These are phyloP conservation scores for Prunella vulgaris DNA, from an alignment of 257 asterid species.

Conservation along the genomic window DNA sequence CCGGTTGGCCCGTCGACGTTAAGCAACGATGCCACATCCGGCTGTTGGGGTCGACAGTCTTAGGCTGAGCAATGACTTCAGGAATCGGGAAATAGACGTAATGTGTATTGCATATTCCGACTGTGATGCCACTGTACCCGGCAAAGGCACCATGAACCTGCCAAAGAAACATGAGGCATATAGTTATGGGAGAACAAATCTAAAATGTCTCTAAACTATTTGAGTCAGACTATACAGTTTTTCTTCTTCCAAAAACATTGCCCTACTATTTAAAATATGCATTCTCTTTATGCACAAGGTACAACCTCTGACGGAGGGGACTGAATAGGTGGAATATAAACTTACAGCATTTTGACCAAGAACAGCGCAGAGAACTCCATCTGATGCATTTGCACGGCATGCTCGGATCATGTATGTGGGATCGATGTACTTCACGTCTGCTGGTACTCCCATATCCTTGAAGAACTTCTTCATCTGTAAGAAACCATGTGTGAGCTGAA, in stretches of 20 bases:
- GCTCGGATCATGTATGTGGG: conserved; percentile 99
- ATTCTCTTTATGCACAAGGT: too few relatives aligned
- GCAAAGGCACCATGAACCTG: conserved; percentile 99
- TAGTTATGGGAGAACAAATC: neutral
- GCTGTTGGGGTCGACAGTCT: conserved; percentile 73
- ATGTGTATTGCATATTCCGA: conserved; percentile 92
- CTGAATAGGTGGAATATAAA: neutral
- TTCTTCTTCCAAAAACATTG: neutral
- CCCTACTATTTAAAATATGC: neutral
- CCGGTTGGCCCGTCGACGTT: conserved; percentile 97
- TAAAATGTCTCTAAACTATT: neutral
- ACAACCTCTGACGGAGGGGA: neutral
- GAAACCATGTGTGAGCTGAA: conserved; percentile 5
- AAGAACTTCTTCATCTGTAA: conserved; percentile 72
- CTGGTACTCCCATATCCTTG: conserved; percentile 67
- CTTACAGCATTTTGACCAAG: conserved; percentile 99
- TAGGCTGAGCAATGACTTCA: conserved; percentile 75
- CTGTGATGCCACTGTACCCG: conserved; percentile 93
- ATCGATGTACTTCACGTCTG: conserved; percentile 88
- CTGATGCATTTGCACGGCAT: conserved; percentile 98
- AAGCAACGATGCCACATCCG: conserved; percentile 99
- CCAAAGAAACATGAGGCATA: conserved; percentile 2
- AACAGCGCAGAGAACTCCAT: conserved; percentile 90
- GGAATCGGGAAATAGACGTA: conserved; percentile 90
- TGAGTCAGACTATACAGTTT: neutral